Base-by-base conservation (phyloP, 306 rosid genomes). In the Gastrolobium bilobum region DNA sequence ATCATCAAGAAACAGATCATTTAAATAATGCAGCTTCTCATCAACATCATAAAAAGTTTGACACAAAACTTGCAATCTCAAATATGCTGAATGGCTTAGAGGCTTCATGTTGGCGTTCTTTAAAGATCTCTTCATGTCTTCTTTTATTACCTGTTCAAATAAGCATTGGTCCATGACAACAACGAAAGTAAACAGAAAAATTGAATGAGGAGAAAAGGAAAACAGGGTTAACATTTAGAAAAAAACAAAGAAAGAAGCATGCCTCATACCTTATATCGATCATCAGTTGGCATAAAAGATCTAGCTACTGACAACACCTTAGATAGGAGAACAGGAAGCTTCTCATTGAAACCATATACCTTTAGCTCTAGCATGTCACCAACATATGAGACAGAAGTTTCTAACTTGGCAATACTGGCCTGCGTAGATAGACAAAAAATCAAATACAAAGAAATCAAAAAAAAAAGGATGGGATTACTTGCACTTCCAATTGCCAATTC, bases 51-150 rank as follows among this genome's bases (percentile, higher is more conserved):
- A 90, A 76, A 85, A 91, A 78, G 79, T 89, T 83, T 93, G 73
- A 70, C 92, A 87, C 84, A 95, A 81, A 83, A 92, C 86, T 86
- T 93, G 98, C 73, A 85, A 79, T 82, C 97, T 93, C 85, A 81
- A 84, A 86, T 93, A 89, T 79, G 96, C 40, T n/a, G 97, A 89
- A 82, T 95, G 99, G 83, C 82, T 90, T 70, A 79, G 84, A 80
- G 99, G 98, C 87, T 93, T 91, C 98, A 95, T 95, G 88, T 95
- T 95, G 77, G 89, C 60, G 56, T 95, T 95, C 86, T 82, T 95
- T 75, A 95, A 87, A 46, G 84, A 50, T 91, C 99, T 80, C 87
- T 84, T 85, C 98, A 85, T 82, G 29, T 89, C 89, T 90, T 95
- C 99, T 86, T 88, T 88, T 72, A 91, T 89, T 64, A 92, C 96